These are phyloP conservation scores for Coniella vitis DNA, from an alignment of 2,329 filamentous ascomycete genomes.

Conservation along the genomic window DNA sequence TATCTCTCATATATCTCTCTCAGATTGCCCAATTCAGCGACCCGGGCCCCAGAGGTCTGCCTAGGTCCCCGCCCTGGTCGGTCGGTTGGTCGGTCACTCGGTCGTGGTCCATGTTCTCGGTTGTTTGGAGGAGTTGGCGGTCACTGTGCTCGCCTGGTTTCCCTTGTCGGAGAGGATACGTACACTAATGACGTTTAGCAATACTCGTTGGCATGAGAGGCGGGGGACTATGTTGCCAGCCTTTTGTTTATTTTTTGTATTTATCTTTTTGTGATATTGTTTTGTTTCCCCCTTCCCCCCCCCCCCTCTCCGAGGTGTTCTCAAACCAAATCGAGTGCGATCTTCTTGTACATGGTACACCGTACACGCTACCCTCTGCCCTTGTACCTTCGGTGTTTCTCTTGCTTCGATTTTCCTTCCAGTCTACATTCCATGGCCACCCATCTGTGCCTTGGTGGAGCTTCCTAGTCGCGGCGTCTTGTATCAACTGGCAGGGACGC, in stretches of 20 bases:
- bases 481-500: slow-evolving; percentile 74
- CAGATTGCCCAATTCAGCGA: too few relatives aligned
- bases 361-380: slow-evolving; percentile 11
- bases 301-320: slow-evolving; percentile 3
- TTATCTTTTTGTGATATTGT: too few relatives aligned
- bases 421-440: slow-evolving; percentile 19
- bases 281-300: neutral
- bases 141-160: slow-evolving; percentile 12
- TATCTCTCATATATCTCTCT: slow-evolving; percentile 4
- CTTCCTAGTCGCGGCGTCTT: slow-evolving; percentile 55
- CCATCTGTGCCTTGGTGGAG: slow-evolving; percentile 52
- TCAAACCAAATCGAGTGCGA: slow-evolving; percentile 10
- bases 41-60: neutral
- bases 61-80: neutral
- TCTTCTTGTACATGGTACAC: neutral
- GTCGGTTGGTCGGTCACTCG: neutral
- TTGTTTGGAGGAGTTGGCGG: slow-evolving; percentile 12
- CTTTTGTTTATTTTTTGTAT: too few relatives aligned
- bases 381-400: slow-evolving; percentile 16
- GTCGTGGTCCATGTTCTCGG: slow-evolving; percentile 9
- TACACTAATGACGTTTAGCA: neutral
- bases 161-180: slow-evolving; percentile 13
- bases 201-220: too few relatives aligned
- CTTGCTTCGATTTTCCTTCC: slow-evolving; percentile 13
- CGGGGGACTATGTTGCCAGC: too few relatives aligned